A percentile compares a stretch with the other conserved stretches of the same genome.
These are phyloP conservation scores for Geotrichum ghanense DNA, from an alignment of 805 yeast species.

Conservation along the genomic window DNA sequence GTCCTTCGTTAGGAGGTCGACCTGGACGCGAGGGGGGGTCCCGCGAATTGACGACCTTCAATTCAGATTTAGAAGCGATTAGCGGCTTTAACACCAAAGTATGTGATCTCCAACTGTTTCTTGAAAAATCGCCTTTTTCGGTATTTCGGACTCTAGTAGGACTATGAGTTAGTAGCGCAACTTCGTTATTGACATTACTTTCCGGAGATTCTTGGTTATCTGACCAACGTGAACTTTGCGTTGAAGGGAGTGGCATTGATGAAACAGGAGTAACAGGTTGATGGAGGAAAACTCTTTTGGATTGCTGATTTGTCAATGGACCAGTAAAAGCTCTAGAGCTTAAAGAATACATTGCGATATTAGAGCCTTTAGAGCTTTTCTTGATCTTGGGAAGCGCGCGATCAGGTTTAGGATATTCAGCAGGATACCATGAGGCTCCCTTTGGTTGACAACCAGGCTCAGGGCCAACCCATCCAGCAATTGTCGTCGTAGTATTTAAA, in stretches of 20 bases:
- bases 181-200: too few species aligned
- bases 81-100: not conserved
- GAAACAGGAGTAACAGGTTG: not conserved
- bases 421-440: not conserved
- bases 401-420: not conserved
- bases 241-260: too few species aligned
- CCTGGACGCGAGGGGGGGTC: too few species aligned
- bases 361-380: not conserved
- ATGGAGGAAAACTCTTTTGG: not conserved
- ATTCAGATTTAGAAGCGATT: not conserved
- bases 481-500: too few species aligned
- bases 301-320: not conserved
- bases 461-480: not conserved
- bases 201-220: too few species aligned
- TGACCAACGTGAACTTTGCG: too few species aligned
- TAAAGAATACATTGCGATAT: not conserved
- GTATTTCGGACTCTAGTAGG: too few species aligned
- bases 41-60: too few species aligned
- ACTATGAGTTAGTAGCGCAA: too few species aligned
- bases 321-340: not conserved
- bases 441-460: not conserved
- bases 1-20: too few species aligned
- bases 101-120: not conserved
- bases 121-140: too few species aligned
- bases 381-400: not conserved